A percentile compares a stretch with the other conserved stretches of the same genome.
Evolutionary conservation across 306 rosid species (phyloP).

Genomic region (Senna siamea): DNA sequence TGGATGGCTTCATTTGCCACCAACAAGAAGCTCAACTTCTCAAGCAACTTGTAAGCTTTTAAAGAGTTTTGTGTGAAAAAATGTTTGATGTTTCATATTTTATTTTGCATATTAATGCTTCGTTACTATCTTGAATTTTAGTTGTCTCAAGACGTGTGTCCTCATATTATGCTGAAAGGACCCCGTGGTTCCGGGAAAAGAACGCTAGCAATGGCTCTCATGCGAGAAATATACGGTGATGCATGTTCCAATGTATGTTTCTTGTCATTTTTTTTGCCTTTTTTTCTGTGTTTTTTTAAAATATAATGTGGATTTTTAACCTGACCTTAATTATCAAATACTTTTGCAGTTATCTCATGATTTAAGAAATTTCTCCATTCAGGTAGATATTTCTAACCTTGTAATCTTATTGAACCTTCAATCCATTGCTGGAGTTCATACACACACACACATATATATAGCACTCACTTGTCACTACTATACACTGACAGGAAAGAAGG

Average conservation of each 20-base stretch:
- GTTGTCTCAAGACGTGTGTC: slow-evolving; percentile 61
- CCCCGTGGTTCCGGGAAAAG: slow-evolving; percentile 75
- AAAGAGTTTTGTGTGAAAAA: too few species aligned
- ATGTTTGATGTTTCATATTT: too few species aligned
- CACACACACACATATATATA: too few species aligned
- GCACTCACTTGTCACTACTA: too few species aligned
- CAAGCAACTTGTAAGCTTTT: slow-evolving; percentile 76
- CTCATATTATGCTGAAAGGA: slow-evolving; percentile 79
- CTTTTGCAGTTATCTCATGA: slow-evolving; percentile 77
- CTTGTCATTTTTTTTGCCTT: slow-evolving; percentile 11
- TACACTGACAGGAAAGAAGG: slow-evolving; percentile 67
- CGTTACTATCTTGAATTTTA: slow-evolving; percentile 42
- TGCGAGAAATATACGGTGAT: slow-evolving; percentile 75
- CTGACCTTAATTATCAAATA: slow-evolving; percentile 30
- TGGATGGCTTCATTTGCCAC: slow-evolving; percentile 81
- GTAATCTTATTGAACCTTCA: slow-evolving; percentile 1
- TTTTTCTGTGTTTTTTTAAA: too few species aligned
- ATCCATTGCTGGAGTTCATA: too few species aligned
- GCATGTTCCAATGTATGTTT: slow-evolving; percentile 69
- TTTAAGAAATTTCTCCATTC: slow-evolving; percentile 68
- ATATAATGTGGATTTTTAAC: background rate
- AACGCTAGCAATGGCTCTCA: slow-evolving; percentile 72
- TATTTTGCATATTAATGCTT: too few species aligned
- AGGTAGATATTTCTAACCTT: slow-evolving; percentile 52
- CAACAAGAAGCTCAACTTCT: slow-evolving; percentile 74